A percentile compares a stretch with the other conserved stretches of the same genome.
phyloP scores from a whole-genome alignment of 495 filamentous ascomycete species.

The Neurospora cerealis region DNA sequence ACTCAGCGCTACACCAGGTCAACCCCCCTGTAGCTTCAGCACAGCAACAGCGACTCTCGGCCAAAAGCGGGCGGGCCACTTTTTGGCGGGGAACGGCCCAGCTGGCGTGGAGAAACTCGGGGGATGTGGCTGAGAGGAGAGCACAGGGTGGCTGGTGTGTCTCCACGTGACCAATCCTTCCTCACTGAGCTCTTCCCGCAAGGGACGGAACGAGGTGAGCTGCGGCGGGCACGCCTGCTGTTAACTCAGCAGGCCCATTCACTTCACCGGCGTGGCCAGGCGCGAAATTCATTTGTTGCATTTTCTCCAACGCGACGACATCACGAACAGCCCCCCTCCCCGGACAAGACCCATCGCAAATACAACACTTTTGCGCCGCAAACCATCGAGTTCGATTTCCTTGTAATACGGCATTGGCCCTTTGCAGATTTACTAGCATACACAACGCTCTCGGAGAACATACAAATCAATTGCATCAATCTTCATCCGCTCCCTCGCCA shows the following conservation, averaged over 20 bases:
- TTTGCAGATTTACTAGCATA: neutral
- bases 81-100: neutral
- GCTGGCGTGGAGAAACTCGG: neutral
- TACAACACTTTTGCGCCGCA: slow-evolving; percentile 9
- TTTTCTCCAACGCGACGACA: slow-evolving; percentile 26
- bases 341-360: slow-evolving; percentile 7
- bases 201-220: neutral
- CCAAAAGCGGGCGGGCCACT: neutral
- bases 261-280: slow-evolving; percentile 10
- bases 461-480: neutral
- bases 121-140: neutral
- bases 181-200: neutral
- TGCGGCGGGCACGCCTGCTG: neutral
- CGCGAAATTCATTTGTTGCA: slow-evolving; percentile 15
- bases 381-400: slow-evolving; percentile 5
- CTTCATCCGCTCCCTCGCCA: neutral
- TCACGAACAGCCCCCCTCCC: slow-evolving; percentile 16
- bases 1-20: neutral
- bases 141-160: neutral
- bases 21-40: neutral
- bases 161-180: neutral
- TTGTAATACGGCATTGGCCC: neutral
- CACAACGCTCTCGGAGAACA: neutral
- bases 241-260: slow-evolving; percentile 1
- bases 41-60: neutral